Percentiles rank a stretch among this genome's conserved stretches.
Conservation (phyloP, 495 filamentous ascomycete genomes). For the Acidiella bohemica region DNA sequence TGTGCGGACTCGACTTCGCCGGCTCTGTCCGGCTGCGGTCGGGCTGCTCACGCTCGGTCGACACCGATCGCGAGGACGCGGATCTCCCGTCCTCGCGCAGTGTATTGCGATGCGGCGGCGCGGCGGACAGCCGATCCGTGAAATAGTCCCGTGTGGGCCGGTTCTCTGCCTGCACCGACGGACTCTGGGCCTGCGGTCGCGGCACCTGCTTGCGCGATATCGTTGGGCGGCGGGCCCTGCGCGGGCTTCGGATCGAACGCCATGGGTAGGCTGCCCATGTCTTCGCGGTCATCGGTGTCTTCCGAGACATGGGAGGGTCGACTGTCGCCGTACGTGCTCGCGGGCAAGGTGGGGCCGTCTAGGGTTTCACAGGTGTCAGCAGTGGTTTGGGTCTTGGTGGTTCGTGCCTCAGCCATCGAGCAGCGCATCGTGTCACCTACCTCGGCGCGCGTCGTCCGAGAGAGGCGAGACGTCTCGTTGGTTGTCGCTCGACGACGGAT, state of each 20-base stretch:
- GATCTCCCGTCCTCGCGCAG: conserved; percentile 27
- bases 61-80: conserved; percentile 41
- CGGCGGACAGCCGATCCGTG: conserved; percentile 8
- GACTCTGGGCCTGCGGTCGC: conserved; percentile 12
- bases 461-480: conserved; percentile 28
- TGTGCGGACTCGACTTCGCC: conserved; percentile 62
- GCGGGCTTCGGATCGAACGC: conserved; percentile 72
- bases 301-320: conserved; percentile 48
- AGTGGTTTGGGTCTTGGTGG: no score
- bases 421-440: conserved; percentile 20
- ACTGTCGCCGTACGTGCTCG: conserved; percentile 64
- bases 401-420: conserved; percentile 7
- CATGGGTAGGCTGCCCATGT: conserved; percentile 80
- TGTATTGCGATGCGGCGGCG: conserved; percentile 21
- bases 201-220: conserved; percentile 15
- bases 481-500: conserved; percentile 22
- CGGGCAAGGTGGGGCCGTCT: conserved; percentile 55
- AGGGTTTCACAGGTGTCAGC: no score
- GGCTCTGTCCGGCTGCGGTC: conserved; percentile 30
- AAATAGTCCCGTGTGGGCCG: conserved; percentile 24
- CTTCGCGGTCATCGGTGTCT: conserved; percentile 42
- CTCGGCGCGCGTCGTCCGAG: conserved; percentile 26
- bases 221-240: conserved; percentile 38
- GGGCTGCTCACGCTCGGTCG: conserved; percentile 32
- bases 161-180: conserved; percentile 10